phyloP scores from a whole-genome alignment of 2,329 filamentous ascomycete genomes.

The Sarocladium oryzae region DNA sequence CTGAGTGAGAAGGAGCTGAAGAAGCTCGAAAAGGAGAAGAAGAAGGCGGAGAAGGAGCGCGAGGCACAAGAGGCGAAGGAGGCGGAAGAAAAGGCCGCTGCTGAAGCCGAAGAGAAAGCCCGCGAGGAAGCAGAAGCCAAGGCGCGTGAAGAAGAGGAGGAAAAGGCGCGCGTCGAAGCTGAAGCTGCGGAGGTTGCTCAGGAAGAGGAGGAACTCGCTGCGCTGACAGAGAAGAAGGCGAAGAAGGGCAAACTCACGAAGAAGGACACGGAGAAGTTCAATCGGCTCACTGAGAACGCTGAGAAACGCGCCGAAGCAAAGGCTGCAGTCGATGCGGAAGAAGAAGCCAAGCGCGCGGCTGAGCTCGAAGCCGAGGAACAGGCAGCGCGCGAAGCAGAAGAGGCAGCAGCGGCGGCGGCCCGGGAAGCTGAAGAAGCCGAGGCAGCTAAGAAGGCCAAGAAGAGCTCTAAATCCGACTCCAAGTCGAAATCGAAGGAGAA shows the following conservation, averaged over 20 bases:
- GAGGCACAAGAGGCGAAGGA: slow-evolving; percentile 19
- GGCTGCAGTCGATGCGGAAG: slow-evolving; percentile 18
- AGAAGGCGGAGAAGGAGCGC: slow-evolving; percentile 33
- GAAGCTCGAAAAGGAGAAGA: slow-evolving; percentile 43
- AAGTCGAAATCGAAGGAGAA: slow-evolving; percentile 27
- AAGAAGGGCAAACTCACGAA: slow-evolving; percentile 20
- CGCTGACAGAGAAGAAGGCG: slow-evolving; percentile 24
- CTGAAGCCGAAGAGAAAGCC: slow-evolving; percentile 25
- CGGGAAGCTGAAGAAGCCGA: slow-evolving; percentile 23
- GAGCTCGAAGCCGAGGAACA: slow-evolving; percentile 26
- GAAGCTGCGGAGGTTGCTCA: slow-evolving; percentile 18
- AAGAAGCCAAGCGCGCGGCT: slow-evolving; percentile 18
- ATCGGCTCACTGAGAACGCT: slow-evolving; percentile 15
- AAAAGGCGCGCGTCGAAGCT: slow-evolving; percentile 20
- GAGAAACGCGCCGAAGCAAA: slow-evolving; percentile 16
- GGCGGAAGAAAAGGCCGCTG: slow-evolving; percentile 15
- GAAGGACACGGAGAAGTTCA: slow-evolving; percentile 23
- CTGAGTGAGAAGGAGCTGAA: slow-evolving; percentile 44
- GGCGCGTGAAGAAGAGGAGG: slow-evolving; percentile 19
- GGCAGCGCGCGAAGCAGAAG: slow-evolving; percentile 19
- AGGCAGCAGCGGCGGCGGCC: slow-evolving; percentile 25
- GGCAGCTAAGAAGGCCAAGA: slow-evolving; percentile 28
- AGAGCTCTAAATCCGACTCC: slow-evolving; percentile 28
- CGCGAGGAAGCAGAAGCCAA: slow-evolving; percentile 23
- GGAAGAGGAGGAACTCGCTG: slow-evolving; percentile 18